These are phyloP conservation scores for Pythium aristosporum DNA, from an alignment of 352 stramenopile species.

Conservation along the genomic window DNA sequence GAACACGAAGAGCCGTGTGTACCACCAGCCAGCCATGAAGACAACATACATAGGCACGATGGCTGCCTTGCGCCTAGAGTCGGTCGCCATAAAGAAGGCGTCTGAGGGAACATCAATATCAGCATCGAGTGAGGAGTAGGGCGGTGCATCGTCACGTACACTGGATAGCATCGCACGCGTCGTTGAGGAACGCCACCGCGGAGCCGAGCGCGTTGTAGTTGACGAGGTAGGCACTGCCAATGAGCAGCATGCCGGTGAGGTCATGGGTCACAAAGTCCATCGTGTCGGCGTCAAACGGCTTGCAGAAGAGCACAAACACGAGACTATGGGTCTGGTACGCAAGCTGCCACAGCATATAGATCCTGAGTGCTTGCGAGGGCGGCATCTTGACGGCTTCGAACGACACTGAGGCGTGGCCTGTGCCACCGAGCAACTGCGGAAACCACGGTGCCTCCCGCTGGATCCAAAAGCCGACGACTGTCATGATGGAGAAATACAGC, in stretches of 20 bases:
- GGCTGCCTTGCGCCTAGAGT: background rate
- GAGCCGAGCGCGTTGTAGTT: conserved; percentile 42
- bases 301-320: conserved; percentile 42
- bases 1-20: conserved; percentile 32
- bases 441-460: background rate
- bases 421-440: background rate
- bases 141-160: conserved; percentile 27
- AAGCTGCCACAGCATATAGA: conserved; percentile 41
- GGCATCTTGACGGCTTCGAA: background rate
- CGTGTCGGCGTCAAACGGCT: conserved; percentile 43
- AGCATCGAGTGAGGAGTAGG: background rate
- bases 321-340: conserved; percentile 47
- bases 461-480: conserved; percentile 28
- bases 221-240: conserved; percentile 41
- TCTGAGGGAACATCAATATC: background rate
- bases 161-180: conserved; percentile 37
- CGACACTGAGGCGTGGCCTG: background rate
- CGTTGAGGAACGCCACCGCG: conserved; percentile 43
- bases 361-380: conserved; percentile 30
- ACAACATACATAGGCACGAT: conserved; percentile 21
- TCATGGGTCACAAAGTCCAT: conserved; percentile 48
- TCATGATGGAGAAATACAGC: conserved; percentile 48
- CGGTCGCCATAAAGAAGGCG: background rate
- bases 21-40: conserved; percentile 29
- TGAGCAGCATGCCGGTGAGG: conserved; percentile 41